A percentile compares a stretch with the other conserved stretches of the same genome.
These are phyloP conservation scores for Teratosphaeria pseudoeucalypti DNA, from an alignment of 2,329 filamentous ascomycete genomes.

Conservation along the genomic window DNA sequence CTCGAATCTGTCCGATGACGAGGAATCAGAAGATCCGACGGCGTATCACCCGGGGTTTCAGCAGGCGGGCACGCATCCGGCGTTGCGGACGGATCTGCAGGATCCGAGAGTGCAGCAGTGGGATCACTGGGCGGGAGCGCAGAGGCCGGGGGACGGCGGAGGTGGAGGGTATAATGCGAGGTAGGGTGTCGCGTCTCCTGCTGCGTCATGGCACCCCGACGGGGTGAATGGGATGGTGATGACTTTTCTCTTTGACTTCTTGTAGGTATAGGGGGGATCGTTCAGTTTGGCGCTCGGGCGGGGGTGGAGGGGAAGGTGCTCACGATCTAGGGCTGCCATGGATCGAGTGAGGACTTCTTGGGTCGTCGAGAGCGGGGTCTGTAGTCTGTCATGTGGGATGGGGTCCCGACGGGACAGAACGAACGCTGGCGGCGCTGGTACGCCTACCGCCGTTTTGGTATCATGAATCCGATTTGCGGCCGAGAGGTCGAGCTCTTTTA, in stretches of 20 bases:
- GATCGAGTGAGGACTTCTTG: neutral
- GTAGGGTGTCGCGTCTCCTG: neutral
- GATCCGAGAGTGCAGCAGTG: slow-evolving; percentile 4
- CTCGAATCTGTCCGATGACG: slow-evolving; percentile 4
- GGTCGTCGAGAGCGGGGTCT: neutral
- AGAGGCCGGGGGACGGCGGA: neutral
- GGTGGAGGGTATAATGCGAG: neutral
- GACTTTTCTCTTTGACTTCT: neutral
- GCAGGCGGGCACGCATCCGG: slow-evolving; percentile 2
- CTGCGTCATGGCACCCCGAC: neutral
- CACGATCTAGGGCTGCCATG: neutral
- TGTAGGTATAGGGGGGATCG: neutral
- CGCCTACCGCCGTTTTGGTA: no score
- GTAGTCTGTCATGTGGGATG: neutral
- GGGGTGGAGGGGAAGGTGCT: neutral
- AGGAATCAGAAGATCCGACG: slow-evolving; percentile 5
- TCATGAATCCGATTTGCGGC: no score
- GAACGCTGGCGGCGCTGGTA: neutral
- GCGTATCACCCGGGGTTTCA: slow-evolving; percentile 16
- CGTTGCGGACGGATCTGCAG: neutral
- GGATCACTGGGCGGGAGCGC: slow-evolving; percentile 6
- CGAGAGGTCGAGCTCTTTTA: no score
- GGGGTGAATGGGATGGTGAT: neutral
- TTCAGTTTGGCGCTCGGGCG: neutral
- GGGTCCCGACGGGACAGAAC: neutral